phyloP scores from a whole-genome alignment of 2,329 filamentous ascomycete species.

The Aspergillus carbonarius region DNA sequence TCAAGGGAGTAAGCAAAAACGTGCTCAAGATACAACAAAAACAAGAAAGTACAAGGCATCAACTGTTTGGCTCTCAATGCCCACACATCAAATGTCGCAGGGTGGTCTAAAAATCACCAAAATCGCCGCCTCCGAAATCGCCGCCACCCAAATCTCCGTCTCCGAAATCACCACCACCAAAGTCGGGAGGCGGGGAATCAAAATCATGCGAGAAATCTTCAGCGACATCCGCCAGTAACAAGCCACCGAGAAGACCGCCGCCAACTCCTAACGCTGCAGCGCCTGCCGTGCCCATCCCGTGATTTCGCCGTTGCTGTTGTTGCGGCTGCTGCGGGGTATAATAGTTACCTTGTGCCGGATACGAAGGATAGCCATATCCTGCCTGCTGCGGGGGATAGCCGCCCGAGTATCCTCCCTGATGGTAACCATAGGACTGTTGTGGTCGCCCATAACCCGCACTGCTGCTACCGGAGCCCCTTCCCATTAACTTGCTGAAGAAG shows the following conservation, averaged over 20 bases:
- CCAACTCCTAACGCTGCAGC: slow-evolving; percentile 76
- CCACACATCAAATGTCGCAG: background rate
- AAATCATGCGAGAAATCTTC: slow-evolving; percentile 42
- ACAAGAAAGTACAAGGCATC: background rate
- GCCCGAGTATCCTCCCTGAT: slow-evolving; percentile 29
- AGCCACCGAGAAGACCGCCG: slow-evolving; percentile 77
- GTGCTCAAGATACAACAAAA: background rate
- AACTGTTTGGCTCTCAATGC: background rate
- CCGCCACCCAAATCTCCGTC: slow-evolving; percentile 13
- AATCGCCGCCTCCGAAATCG: slow-evolving; percentile 11
- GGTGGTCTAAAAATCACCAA: slow-evolving; percentile 4
- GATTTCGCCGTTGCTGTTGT: slow-evolving; percentile 47
- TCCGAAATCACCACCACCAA: slow-evolving; percentile 28
- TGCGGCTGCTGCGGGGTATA: slow-evolving; percentile 40
- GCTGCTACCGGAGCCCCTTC: slow-evolving; percentile 40
- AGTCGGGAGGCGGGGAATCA: slow-evolving; percentile 24
- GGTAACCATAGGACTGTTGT: slow-evolving; percentile 24
- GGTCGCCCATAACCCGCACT: slow-evolving; percentile 18
- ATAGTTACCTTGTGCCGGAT: slow-evolving; percentile 38
- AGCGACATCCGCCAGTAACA: slow-evolving; percentile 67
- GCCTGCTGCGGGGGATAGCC: slow-evolving; percentile 30
- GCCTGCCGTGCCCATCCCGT: slow-evolving; percentile 66
- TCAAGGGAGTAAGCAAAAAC: background rate
- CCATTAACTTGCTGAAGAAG: slow-evolving; percentile 55
- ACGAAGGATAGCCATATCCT: slow-evolving; percentile 40